A percentile compares a stretch with the other conserved stretches of the same genome.
Conservation (phyloP, 768 basidiomycete genomes). For the Panaeolus papilionaceus region DNA sequence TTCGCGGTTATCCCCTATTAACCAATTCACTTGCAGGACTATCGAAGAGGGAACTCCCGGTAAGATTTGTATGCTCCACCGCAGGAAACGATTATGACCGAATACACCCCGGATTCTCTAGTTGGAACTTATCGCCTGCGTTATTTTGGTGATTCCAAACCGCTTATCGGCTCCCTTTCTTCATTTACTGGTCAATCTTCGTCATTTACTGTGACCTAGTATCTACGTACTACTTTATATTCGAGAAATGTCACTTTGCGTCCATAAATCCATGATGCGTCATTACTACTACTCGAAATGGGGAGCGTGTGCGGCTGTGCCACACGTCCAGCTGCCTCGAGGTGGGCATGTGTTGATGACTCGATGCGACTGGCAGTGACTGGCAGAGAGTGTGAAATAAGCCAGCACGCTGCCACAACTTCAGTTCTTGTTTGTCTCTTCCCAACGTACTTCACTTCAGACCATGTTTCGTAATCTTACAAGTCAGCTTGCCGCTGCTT, state of each 20-base stretch:
- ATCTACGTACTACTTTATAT: constrained; percentile 12
- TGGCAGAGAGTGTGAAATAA: constrained; percentile 19
- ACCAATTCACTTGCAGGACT: constrained; percentile 46
- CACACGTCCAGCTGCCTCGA: constrained; percentile 36
- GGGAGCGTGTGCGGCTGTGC: constrained; percentile 17
- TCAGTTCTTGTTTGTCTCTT: constrained; percentile 14
- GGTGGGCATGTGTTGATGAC: constrained; percentile 41
- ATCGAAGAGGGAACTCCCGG: constrained; percentile 67
- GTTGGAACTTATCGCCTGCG: constrained; percentile 74
- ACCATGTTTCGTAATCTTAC: constrained; percentile 55
- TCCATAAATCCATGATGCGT: background rate
- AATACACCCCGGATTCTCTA: constrained; percentile 28
- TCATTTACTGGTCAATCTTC: constrained; percentile 69
- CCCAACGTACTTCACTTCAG: constrained; percentile 23
- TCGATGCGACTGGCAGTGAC: constrained; percentile 20
- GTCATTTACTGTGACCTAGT: constrained; percentile 61
- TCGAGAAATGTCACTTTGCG: constrained; percentile 7
- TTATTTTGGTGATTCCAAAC: constrained; percentile 83
- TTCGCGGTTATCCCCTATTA: constrained; percentile 20
- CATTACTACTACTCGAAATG: constrained; percentile 3
- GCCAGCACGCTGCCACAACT: constrained; percentile 16
- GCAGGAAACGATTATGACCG: background rate
- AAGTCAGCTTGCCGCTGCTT: constrained; percentile 43
- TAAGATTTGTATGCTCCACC: constrained; percentile 33
- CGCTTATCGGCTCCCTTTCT: constrained; percentile 64